A percentile compares a stretch with the other conserved stretches of the same genome.
Evolutionary conservation across 116 monocot genomes (phyloP).

Genomic region (Papilionanthe hybrid): DNA sequence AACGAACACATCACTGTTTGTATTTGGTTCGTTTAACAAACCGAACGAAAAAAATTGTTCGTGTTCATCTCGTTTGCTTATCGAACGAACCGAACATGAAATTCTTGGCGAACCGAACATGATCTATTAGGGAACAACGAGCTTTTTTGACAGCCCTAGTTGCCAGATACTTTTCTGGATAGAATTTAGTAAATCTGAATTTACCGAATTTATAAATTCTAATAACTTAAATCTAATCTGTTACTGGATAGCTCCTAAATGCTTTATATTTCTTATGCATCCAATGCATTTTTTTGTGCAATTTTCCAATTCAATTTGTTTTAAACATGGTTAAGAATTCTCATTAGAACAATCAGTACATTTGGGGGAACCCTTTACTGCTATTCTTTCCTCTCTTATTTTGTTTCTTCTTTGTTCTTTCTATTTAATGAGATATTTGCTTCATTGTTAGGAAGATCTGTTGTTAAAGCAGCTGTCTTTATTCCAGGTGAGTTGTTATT

Average conservation of each 20-base stretch:
- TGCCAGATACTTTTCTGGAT: too few relatives aligned
- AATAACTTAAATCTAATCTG: too few relatives aligned
- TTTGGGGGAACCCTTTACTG: background rate
- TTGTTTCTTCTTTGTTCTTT: constrained; percentile 5
- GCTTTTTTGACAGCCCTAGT: too few relatives aligned
- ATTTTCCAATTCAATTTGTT: background rate
- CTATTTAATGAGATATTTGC: background rate
- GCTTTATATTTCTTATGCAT: background rate
- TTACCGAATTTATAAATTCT: too few relatives aligned
- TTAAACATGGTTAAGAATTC: background rate
- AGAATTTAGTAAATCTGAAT: too few relatives aligned
- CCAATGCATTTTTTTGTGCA: background rate
- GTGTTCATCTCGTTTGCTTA: too few relatives aligned
- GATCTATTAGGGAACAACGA: too few relatives aligned
- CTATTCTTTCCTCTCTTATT: background rate
- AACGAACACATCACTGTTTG: too few relatives aligned
- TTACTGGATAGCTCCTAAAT: background rate
- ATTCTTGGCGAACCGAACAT: too few relatives aligned
- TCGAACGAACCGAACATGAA: too few relatives aligned
- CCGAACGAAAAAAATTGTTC: too few relatives aligned
- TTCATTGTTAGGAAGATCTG: background rate
- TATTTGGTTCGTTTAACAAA: too few relatives aligned
- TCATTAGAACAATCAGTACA: background rate
- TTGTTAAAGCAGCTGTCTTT: background rate
- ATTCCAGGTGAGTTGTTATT: background rate